Base-by-base conservation (phyloP, 2,329 filamentous ascomycete genomes). In the Hypomyces perniciosus region DNA sequence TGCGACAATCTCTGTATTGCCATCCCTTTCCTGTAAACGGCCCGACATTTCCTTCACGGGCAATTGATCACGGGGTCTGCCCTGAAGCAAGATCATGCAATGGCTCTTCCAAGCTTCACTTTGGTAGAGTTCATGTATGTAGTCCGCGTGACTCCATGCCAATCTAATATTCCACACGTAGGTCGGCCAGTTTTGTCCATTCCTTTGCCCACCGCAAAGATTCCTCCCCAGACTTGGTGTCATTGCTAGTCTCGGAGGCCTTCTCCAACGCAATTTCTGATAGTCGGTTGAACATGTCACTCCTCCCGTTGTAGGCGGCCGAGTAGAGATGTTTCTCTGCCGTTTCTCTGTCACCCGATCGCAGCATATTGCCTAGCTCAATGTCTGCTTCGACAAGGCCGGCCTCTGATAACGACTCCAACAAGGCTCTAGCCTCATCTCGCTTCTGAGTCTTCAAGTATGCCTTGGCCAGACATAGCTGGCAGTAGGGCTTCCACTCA, bases 171-270 rank as follows among this genome's bases (percentile, higher is more conserved):
- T 55, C 54, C 9, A 44, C 57, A 8, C 50, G 56, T 4, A 44
- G 37, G 44, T 68, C 59, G 3, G 61, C 65, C 37, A 70, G 48
- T 13, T 60, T 61, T n/a, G 63, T 59, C 62, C 66, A 69, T 54
- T 70, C 67, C 57, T 61, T 54, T 8, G 64, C 66, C 67, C 65
- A 69, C 5, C 56, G 57, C 20, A 54, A 44, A 10, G 57, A 53
- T 2, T 66, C 57, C 31, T 55, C 57, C 34, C 46, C 57, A 4
- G 49, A 41, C 34, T 44, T 43, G 44, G 35, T 51, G 20, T 50
- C 45, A 34, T 53, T 49, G 7, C 50, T 48, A 27, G 60, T 48
- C 8, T 54, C 48, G 4, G 52, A 46, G 41, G 57, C 58, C 12
- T 46, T 57, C 38, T 62, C 59, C 43, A 67, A 50, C 37, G 59